Evolutionary conservation across 2,329 filamentous ascomycete species (phyloP).

Genomic region (Pseudocercospora eumusae): DNA sequence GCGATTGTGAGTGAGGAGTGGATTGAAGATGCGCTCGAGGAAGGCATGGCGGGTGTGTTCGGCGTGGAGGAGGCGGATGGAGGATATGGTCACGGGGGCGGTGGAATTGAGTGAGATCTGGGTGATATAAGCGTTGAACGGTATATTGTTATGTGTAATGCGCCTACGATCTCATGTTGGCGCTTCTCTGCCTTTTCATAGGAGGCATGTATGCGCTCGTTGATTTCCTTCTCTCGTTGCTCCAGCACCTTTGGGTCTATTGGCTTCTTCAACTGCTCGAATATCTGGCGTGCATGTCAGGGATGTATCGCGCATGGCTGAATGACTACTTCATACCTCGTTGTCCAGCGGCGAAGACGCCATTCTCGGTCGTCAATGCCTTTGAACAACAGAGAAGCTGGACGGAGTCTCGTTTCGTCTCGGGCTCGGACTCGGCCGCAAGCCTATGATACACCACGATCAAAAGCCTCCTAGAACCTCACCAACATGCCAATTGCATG

Average conservation of each 20-base stretch:
- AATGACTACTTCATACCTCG: not conserved
- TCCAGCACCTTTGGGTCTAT: conserved; percentile 61
- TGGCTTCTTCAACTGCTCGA: conserved; percentile 60
- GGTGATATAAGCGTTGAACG: not conserved
- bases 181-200: conserved; percentile 64
- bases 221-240: conserved; percentile 61
- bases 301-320: not conserved
- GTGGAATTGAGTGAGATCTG: conserved; percentile 80
- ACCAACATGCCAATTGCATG: no score
- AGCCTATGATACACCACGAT: no score
- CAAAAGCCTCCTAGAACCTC: no score
- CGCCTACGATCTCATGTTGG: conserved; percentile 62
- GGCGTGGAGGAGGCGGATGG: conserved; percentile 79
- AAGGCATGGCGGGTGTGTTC: conserved; percentile 81
- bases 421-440: not conserved
- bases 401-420: not conserved
- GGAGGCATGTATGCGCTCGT: conserved; percentile 59
- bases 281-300: conserved; percentile 49
- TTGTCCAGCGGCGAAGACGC: conserved; percentile 9
- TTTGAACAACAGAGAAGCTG: not conserved
- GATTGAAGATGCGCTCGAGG: conserved; percentile 76
- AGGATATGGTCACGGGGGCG: conserved; percentile 83
- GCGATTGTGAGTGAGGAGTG: conserved; percentile 67
- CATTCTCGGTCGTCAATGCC: conserved; percentile 6
- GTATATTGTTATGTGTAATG: no score